Evolutionary conservation across 1,284 basidiomycete genomes (phyloP).

Genomic region (Ceratobasidium sp.): DNA sequence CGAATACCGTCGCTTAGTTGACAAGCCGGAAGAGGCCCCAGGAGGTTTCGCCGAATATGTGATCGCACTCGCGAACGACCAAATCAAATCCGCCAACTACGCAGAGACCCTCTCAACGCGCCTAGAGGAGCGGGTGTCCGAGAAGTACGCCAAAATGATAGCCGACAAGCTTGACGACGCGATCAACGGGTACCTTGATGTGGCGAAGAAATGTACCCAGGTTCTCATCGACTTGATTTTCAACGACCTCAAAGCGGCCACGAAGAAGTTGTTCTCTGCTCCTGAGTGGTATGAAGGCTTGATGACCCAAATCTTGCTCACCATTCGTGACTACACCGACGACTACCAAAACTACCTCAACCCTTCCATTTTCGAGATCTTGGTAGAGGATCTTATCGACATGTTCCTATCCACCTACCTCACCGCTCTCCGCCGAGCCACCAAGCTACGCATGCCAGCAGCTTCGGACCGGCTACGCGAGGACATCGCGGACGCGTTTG

Average conservation of each 20-base stretch:
- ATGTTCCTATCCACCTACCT: constrained; percentile 93
- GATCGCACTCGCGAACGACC: constrained; percentile 98
- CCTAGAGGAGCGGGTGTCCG: constrained; percentile 91
- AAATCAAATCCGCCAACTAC: constrained; percentile 96
- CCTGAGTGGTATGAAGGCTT: constrained; percentile 90
- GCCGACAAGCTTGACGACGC: constrained; percentile 92
- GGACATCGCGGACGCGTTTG: constrained; percentile 83
- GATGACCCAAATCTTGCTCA: constrained; percentile 90
- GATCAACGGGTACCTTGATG: constrained; percentile 98
- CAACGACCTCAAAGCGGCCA: constrained; percentile 92
- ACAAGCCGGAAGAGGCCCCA: constrained; percentile 89
- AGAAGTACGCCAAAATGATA: constrained; percentile 90
- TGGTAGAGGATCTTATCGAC: constrained; percentile 94
- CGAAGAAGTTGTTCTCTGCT: constrained; percentile 85
- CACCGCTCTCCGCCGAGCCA: constrained; percentile 84
- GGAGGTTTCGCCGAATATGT: constrained; percentile 95
- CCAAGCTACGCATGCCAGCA: constrained; percentile 89
- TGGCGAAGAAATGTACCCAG: constrained; percentile 96
- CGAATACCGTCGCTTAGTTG: constrained; percentile 89
- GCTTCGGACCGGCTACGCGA: constrained; percentile 86
- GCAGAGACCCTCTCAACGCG: constrained; percentile 88
- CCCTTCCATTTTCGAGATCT: constrained; percentile 89
- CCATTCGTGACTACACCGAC: constrained; percentile 94
- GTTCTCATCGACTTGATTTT: constrained; percentile 95
- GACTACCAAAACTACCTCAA: constrained; percentile 96